Evolutionary conservation across 345 rosid species (phyloP).

Genomic region (Lenwebbia sp.): DNA sequence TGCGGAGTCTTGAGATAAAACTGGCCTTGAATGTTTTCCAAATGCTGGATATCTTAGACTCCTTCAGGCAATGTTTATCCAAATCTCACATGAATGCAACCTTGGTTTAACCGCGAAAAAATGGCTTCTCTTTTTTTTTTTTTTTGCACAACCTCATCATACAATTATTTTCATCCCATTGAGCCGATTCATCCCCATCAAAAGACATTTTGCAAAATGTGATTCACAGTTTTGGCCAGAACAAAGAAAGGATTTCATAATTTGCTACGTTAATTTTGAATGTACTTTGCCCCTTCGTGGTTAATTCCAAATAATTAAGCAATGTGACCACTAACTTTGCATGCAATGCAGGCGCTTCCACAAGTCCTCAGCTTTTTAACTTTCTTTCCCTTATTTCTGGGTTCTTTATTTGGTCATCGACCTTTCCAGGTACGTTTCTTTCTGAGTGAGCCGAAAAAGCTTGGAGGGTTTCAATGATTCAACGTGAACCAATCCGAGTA

Average conservation of each 20-base stretch:
- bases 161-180: not conserved
- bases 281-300: not conserved
- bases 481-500: not conserved
- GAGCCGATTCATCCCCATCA: not conserved
- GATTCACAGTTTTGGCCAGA: not conserved
- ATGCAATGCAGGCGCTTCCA: not conserved
- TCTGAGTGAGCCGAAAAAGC: not conserved
- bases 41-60: not conserved
- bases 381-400: not conserved
- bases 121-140: not conserved
- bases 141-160: not conserved
- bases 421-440: not conserved
- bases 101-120: not conserved
- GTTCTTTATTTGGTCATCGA: not conserved
- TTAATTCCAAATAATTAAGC: not conserved
- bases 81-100: not conserved
- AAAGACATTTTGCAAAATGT: not conserved
- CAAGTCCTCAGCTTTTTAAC: not conserved
- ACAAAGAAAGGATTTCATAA: not conserved
- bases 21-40: not conserved
- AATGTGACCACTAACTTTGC: not conserved
- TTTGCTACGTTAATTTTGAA: not conserved
- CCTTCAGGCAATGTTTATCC: not conserved
- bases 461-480: not conserved
- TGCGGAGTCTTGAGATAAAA: not conserved